phyloP scores from a whole-genome alignment of 164 flowering plant genomes.

The Echeveria elegans region DNA sequence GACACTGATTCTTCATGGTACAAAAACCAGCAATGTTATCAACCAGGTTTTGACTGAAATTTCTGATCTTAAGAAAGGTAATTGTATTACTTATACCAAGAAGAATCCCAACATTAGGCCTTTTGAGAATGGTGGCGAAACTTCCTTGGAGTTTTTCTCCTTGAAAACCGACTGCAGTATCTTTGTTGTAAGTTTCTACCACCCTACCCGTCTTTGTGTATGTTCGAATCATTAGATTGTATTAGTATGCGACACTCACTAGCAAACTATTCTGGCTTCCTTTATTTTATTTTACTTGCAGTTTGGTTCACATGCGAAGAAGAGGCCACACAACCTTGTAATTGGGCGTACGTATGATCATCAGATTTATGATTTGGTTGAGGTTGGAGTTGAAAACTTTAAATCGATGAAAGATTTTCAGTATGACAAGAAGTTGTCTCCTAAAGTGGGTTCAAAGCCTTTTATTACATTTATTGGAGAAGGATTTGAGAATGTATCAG shows the following conservation, averaged over 20 bases:
- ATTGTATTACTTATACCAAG: constrained; percentile 46
- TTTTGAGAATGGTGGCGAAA: constrained; percentile 85
- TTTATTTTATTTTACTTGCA: constrained; percentile 21
- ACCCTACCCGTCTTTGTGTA: neutral
- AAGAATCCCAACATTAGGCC: constrained; percentile 79
- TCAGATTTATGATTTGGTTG: constrained; percentile 90
- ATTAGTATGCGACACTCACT: too few relatives aligned
- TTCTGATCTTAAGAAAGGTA: constrained; percentile 55
- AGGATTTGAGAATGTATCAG: constrained; percentile 73
- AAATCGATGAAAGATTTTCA: constrained; percentile 50
- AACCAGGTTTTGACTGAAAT: constrained; percentile 62
- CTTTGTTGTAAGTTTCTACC: constrained; percentile 47
- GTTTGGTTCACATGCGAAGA: constrained; percentile 89
- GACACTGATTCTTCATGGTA: constrained; percentile 80
- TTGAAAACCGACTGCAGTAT: constrained; percentile 87
- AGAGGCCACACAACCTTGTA: constrained; percentile 82
- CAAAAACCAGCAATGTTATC: constrained; percentile 65
- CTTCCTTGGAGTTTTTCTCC: constrained; percentile 83
- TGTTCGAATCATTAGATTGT: too few relatives aligned
- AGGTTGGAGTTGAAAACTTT: constrained; percentile 87
- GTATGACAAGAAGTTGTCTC: constrained; percentile 72
- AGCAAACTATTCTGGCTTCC: too few relatives aligned
- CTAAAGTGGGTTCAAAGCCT: constrained; percentile 72
- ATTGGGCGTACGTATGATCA: constrained; percentile 79
- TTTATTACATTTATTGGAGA: constrained; percentile 80